Base-by-base conservation (phyloP, 2,329 filamentous ascomycete genomes). In the Monosporascus sp. region DNA sequence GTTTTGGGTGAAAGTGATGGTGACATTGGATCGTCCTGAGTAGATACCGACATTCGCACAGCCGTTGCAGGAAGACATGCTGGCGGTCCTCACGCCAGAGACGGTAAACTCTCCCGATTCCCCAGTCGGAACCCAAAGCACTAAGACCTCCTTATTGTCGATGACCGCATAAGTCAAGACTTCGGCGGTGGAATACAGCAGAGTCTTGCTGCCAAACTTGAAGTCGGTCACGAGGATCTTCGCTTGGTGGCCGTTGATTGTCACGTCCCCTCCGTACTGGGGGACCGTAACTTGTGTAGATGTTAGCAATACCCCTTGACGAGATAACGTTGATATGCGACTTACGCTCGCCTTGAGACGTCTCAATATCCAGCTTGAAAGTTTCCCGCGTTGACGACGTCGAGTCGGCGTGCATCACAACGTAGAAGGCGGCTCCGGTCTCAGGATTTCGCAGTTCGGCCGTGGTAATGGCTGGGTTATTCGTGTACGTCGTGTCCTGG, bases 211-310 rank as follows among this genome's bases (percentile, higher is more conserved):
- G 1, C 81, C 82, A 39, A 84, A 76, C 1, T 57, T 64, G 52
- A 84, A 86, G 57, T 85, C 82, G 0, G 81, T 82, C 0, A 82
- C 78, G 3, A 85, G 64, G 17, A 86, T 79, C 70, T 85, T 85
- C 7, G 81, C 78, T 51, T 84, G 79, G 38, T 83, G 79, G 1
- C 83, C 83, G 51, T 84, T 77, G 41, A 86, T 72, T 6, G 76
- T 70, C 45, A 84, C 75, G 0, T 65, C 62, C 0, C 70, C 71
- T 2, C 70, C 73, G 46, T 75, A 70, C 52, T 77, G 75, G 1
- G 83, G 82, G 15, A 86, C 72, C 0, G 74, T 78, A 8, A 84
- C 60, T 57, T 46, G 4, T 34, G 0, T 2, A 55, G 31, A 45
- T 9, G 18, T 54, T 34, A 55, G 48, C 25, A 14, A 14, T 6